phyloP scores from a whole-genome alignment of 805 yeast genomes.

The Metschnikowia continentalis region DNA sequence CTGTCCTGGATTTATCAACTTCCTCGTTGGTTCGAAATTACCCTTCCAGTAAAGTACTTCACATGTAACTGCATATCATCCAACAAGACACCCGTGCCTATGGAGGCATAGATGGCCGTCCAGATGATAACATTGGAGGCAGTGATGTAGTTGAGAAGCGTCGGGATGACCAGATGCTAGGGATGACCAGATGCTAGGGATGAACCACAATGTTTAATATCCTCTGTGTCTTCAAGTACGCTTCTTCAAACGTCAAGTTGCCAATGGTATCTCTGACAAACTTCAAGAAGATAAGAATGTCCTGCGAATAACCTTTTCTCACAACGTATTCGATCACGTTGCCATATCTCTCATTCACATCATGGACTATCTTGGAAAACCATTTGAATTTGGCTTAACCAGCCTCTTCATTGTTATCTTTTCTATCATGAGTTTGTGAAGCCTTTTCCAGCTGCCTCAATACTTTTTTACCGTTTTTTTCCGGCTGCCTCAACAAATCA shows the following conservation, averaged over 20 bases:
- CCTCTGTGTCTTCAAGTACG: slow-evolving; percentile 72
- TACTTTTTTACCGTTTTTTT: no score
- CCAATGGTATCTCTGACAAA: slow-evolving; percentile 75
- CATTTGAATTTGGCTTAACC: no score
- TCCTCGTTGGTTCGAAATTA: no score
- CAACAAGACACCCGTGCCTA: slow-evolving; percentile 66
- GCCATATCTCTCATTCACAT: slow-evolving; percentile 57
- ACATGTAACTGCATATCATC: slow-evolving; percentile 54
- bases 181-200: slow-evolving; percentile 57
- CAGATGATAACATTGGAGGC: slow-evolving; percentile 88
- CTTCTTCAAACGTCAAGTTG: slow-evolving; percentile 89
- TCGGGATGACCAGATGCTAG: slow-evolving; percentile 42
- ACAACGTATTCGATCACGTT: slow-evolving; percentile 71
- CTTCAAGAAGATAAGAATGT: slow-evolving; percentile 70
- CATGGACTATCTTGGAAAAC: slow-evolving; percentile 23
- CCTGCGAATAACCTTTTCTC: slow-evolving; percentile 81
- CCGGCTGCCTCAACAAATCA: no score
- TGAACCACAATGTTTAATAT: slow-evolving; percentile 81
- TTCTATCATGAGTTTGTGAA: no score
- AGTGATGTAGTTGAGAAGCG: slow-evolving; percentile 79
- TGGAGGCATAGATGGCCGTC: slow-evolving; percentile 78
- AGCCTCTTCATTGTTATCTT: no score
- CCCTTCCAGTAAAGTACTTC: slow-evolving; percentile 52
- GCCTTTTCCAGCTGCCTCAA: no score
- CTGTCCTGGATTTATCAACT: no score